These are phyloP conservation scores for Sporothrix pallida DNA, from an alignment of 2,329 filamentous ascomycete species.

Conservation along the genomic window DNA sequence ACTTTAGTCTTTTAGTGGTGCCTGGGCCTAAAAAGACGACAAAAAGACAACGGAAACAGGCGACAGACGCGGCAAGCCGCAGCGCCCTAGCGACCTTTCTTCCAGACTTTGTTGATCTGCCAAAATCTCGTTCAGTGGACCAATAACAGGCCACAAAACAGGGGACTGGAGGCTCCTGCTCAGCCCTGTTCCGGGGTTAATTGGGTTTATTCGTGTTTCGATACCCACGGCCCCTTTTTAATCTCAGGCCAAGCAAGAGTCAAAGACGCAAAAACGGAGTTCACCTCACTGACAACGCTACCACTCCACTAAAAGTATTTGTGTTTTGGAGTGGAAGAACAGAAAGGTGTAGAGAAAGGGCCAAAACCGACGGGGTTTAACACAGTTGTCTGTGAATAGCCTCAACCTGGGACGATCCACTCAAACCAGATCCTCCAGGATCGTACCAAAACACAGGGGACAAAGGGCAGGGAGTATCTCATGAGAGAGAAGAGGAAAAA, in stretches of 20 bases:
- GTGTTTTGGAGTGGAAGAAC: not conserved
- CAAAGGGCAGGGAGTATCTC: not conserved
- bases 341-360: not conserved
- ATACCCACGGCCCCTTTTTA: conserved; percentile 1
- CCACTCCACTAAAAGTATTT: not conserved
- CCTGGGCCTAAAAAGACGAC: not conserved
- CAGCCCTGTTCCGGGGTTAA: conserved; percentile 5
- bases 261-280: too few relatives aligned
- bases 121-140: not conserved
- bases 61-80: not conserved
- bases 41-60: not conserved
- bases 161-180: not conserved
- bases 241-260: not conserved
- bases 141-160: not conserved
- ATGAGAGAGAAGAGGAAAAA: not conserved
- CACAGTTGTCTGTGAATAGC: too few relatives aligned
- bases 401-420: conserved; percentile 8
- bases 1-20: not conserved
- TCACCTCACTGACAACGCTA: not conserved
- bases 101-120: not conserved
- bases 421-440: not conserved
- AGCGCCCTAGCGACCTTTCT: not conserved
- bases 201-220: not conserved
- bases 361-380: too few relatives aligned
- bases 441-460: not conserved